phyloP scores from a whole-genome alignment of 129 eudicot genomes.

The Smallanthus sonchifolius region DNA sequence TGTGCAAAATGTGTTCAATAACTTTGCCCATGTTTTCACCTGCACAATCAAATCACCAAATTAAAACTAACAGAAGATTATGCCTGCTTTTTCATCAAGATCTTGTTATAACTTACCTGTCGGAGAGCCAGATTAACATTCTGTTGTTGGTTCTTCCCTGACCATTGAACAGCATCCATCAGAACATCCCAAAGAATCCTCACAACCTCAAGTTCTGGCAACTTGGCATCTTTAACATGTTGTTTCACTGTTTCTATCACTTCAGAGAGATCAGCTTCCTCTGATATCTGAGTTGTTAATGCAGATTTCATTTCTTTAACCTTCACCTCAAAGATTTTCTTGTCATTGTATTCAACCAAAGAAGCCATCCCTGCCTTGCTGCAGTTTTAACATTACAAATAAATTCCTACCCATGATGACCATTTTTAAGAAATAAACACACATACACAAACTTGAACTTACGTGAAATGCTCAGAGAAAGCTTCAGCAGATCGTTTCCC shows the following conservation, averaged over 20 bases:
- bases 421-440: not conserved
- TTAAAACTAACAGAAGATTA: not conserved
- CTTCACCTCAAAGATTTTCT: conserved; percentile 91
- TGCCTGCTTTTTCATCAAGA: not conserved
- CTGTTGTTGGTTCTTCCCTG: conserved; percentile 98
- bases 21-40: conserved; percentile 81
- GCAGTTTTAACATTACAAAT: conserved; percentile 10
- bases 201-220: conserved; percentile 88
- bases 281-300: conserved; percentile 78
- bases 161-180: conserved; percentile 99
- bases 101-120: conserved; percentile 47
- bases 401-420: not conserved
- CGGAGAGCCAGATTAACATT: conserved; percentile 89
- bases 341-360: conserved; percentile 83
- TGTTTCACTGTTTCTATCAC: conserved; percentile 90
- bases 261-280: conserved; percentile 82
- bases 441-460: conserved; percentile 23
- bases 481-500: conserved; percentile 90
- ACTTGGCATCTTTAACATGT: conserved; percentile 89
- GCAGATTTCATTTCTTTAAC: conserved; percentile 96
- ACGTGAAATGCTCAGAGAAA: conserved; percentile 94
- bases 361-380: conserved; percentile 81
- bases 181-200: conserved; percentile 90
- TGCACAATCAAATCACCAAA: not conserved
- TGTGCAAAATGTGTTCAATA: conserved; percentile 71